Evolutionary conservation across 768 basidiomycete species (phyloP), one percentile per base, ranked within the genome.

Genomic region (Coprinopsis marcescibilis): DNA sequence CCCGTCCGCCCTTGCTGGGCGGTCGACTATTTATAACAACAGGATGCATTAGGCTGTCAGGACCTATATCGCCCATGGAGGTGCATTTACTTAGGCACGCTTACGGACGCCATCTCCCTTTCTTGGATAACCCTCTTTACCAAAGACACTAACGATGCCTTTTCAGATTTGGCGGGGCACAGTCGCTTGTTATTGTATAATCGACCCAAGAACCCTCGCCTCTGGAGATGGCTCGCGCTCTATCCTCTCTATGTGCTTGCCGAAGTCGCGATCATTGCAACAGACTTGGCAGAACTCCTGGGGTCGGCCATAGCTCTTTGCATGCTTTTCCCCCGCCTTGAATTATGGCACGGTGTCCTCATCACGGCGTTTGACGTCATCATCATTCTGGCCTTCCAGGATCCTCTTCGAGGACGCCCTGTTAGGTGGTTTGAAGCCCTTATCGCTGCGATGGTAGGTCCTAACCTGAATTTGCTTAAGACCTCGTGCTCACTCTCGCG

Each of bases 241-340:
- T 86, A 85, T 56, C 82, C 85, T 1, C 71, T 86, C 17, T 86
- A 85, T 51, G 49, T 65, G 25, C 59, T 85, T 15, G 63, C 84
- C 0, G 87, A 90, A 58, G 60, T 85, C 4, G 85, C 83, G 43
- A 83, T 90, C 56, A 75, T 88, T 19, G 76, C 80, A 10, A 89
- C 87, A 4, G 88, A 89, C 59, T 69, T 92, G 27, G 85, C 88
- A 7, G 89, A 93, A 61, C 69, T 93, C 13, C 66, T 93, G 17
- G 83, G 90, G 3, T 85, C 81, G 34, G 89, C 89, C 12, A 89
- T 91, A 43, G 89, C 84, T 0, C 68, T 92, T 36, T 79, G 80
- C 58, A 70, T 92, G 65, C 70, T 89, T 30, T 84, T 88, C 58
- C 86, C 85, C 0, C 60, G 59, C 20, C 69, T 89, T 4, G 73